These are phyloP conservation scores for Cadophora malorum DNA, from an alignment of 2,329 filamentous ascomycete species.

Conservation along the genomic window DNA sequence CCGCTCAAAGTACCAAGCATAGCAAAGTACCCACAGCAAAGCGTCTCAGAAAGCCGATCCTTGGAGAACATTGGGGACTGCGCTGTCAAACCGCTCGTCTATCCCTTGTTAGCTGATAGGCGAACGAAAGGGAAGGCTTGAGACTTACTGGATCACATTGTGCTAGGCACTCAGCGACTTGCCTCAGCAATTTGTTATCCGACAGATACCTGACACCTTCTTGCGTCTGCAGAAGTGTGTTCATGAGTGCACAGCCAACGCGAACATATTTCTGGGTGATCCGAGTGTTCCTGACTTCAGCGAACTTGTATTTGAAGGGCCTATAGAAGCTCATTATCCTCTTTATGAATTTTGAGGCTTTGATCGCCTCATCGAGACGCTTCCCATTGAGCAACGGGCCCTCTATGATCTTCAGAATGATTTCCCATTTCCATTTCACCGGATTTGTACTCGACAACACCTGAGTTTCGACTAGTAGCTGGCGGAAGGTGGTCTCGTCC, in stretches of 20 bases:
- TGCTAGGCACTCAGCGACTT: conserved; percentile 93
- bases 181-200: conserved; percentile 91
- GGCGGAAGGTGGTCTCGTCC: conserved; percentile 68
- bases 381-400: conserved; percentile 91
- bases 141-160: conserved; percentile 83
- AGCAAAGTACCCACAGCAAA: conserved; percentile 92
- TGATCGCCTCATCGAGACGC: conserved; percentile 90
- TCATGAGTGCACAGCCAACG: conserved; percentile 86
- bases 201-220: conserved; percentile 86
- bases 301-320: conserved; percentile 96
- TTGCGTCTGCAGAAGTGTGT: conserved; percentile 81
- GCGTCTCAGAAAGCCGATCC: conserved; percentile 82
- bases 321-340: conserved; percentile 92
- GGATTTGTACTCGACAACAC: conserved; percentile 91
- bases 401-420: conserved; percentile 89
- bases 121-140: background rate
- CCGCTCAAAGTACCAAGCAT: conserved; percentile 88
- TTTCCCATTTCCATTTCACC: conserved; percentile 96
- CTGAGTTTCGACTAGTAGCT: conserved; percentile 76
- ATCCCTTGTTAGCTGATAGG: conserved; percentile 33
- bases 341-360: conserved; percentile 95
- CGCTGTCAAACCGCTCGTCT: conserved; percentile 77
- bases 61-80: conserved; percentile 87
- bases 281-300: conserved; percentile 86
- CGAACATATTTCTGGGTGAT: conserved; percentile 93